Evolutionary conservation across 441 rosid genomes (phyloP), one percentile per base, ranked within the genome.

Genomic region (Aleurites moluccanus): DNA sequence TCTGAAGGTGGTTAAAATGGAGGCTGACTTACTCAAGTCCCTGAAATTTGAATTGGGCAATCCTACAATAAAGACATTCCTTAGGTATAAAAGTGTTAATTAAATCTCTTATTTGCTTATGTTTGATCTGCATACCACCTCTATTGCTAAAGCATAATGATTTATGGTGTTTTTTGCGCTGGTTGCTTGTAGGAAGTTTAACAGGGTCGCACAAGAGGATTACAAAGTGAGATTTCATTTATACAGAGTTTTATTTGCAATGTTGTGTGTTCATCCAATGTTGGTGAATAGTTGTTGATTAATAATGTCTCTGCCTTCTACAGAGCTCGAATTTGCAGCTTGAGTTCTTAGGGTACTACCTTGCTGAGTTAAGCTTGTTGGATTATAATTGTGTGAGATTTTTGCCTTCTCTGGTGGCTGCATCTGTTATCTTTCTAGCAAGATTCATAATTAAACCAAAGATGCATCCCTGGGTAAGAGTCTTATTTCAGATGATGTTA

Each of bases 341-440:
- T 53, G 95, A 93, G 83, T 91, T 90, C 87, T 84, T 93, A 6
- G 90, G 91, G 38, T 83, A 77, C 86, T 90, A 88, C 76, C 87
- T 93, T 49, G 85, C 90, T 13, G 98, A 91, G 78, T 66, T 93
- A 76, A 91, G 93, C 85, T 70, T 93, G 82, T 66, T 93, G 77
- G 97, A 91, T 72, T 91, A 91, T 60, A 72, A 69, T 56, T 88
- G 89, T 74, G 85, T 90, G 50, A 86, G 86, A 72, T 88, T 83
- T 47, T 73, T 93, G 60, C 97, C 98, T 4, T 93, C 97, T 56
- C 55, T 86, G 64, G 84, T 88, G 65, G 95, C 95, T 76, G 88
- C 92, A 16, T 86, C 95, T 0, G 86, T 88, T 28, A 73, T 89
- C 23, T 91, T 90, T 82, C 89, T 93, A 0, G 80, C 92, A 11